Evolutionary conservation across 2,329 filamentous ascomycete species (phyloP).

Genomic region (Drechslerella stenobrocha): DNA sequence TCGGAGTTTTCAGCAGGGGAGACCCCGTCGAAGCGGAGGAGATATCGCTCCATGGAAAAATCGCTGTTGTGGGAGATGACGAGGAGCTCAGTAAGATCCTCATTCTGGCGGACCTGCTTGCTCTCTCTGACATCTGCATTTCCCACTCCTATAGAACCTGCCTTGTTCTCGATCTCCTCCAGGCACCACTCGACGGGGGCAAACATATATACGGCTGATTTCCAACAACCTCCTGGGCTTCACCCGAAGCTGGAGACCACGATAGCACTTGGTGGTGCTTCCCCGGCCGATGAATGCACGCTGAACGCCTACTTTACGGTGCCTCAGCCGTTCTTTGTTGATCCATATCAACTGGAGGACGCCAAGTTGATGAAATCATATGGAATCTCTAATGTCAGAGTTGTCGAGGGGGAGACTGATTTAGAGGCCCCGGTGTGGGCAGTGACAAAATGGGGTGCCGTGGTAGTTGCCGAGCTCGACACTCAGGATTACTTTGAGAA

Average conservation of each 20-base stretch:
- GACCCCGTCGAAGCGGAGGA: constrained; percentile 43
- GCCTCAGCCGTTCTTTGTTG: constrained; percentile 51
- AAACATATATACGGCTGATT: constrained; percentile 49
- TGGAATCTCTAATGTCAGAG: constrained; percentile 49
- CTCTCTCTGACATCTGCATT: constrained; percentile 8
- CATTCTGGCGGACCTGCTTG: neutral
- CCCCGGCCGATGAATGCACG: constrained; percentile 47
- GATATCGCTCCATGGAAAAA: constrained; percentile 48
- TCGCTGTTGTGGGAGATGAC: constrained; percentile 48
- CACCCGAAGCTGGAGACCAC: constrained; percentile 51
- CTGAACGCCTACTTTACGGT: constrained; percentile 52
- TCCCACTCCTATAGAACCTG: constrained; percentile 39
- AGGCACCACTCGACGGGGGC: constrained; percentile 48
- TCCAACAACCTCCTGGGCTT: constrained; percentile 50
- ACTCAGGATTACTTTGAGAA: constrained; percentile 18
- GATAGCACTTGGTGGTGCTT: constrained; percentile 30
- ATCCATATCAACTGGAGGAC: constrained; percentile 51
- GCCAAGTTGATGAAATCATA: constrained; percentile 50
- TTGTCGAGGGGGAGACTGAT: constrained; percentile 51
- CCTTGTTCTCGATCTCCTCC: constrained; percentile 50
- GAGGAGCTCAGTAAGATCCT: constrained; percentile 47
- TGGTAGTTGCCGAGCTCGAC: constrained; percentile 50
- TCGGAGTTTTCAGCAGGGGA: constrained; percentile 49
- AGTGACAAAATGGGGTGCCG: constrained; percentile 50
- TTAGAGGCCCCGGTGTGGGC: constrained; percentile 52